Evolutionary conservation across 805 yeast genomes (phyloP).

Genomic region (Cyberlindnera euphorbiae): DNA sequence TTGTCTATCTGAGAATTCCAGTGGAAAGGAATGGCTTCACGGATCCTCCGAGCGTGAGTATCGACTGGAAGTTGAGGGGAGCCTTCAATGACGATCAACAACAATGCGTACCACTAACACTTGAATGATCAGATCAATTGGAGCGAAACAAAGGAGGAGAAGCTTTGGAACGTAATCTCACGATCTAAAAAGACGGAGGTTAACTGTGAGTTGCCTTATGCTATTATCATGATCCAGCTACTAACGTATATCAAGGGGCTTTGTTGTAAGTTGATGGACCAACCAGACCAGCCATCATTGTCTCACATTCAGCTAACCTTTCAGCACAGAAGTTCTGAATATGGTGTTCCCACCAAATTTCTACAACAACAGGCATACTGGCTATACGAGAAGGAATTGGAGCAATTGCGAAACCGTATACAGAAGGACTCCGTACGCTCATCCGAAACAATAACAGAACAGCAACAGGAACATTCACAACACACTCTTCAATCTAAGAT

Average conservation of each 20-base stretch:
- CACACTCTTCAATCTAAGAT: too few species aligned
- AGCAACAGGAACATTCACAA: constrained; percentile 2
- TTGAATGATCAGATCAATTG: constrained; percentile 21
- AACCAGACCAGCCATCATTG: too few species aligned
- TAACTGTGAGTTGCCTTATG: constrained; percentile 16
- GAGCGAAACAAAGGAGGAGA: constrained; percentile 22
- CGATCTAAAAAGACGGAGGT: constrained; percentile 24
- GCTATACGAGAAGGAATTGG: constrained; percentile 26
- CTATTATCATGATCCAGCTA: neutral
- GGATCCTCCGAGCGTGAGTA: constrained; percentile 22
- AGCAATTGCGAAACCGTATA: constrained; percentile 20
- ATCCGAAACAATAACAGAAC: constrained; percentile 10
- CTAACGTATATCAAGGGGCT: too few species aligned
- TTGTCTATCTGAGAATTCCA: constrained; percentile 24
- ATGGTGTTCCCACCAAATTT: constrained; percentile 22
- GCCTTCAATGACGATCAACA: too few species aligned
- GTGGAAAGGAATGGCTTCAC: constrained; percentile 21
- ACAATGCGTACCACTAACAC: too few species aligned
- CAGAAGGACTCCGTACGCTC: constrained; percentile 17
- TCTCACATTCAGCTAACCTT: too few species aligned
- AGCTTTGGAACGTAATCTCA: constrained; percentile 23
- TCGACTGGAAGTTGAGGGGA: too few species aligned
- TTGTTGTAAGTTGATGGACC: too few species aligned
- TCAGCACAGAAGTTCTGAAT: constrained; percentile 16
- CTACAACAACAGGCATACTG: constrained; percentile 27